phyloP scores from a whole-genome alignment of 352 stramenopile species.

The Thalassiosira livingstoniorum region DNA sequence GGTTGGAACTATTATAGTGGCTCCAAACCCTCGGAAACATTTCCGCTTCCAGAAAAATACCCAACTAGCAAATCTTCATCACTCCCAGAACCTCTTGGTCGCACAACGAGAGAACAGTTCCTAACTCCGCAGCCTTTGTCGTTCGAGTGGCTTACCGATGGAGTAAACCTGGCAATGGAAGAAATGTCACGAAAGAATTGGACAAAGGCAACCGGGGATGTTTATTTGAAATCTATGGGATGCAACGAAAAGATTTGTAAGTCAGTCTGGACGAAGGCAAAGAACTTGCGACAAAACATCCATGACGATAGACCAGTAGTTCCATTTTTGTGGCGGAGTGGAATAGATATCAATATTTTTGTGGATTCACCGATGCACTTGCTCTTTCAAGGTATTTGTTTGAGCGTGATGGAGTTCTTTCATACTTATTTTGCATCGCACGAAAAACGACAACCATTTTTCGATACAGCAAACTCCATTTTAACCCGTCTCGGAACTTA shows the following conservation, averaged over 20 bases:
- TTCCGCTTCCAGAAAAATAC: not conserved
- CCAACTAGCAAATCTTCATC: not conserved
- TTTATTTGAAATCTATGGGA: slow-evolving; percentile 1
- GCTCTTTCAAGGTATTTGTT: not conserved
- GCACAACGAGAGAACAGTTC: not conserved
- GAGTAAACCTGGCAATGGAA: not conserved
- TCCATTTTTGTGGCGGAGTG: not conserved
- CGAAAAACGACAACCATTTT: not conserved
- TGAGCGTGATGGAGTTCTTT: not conserved
- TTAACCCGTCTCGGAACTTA: not conserved
- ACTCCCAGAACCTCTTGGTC: not conserved
- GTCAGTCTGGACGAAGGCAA: not conserved
- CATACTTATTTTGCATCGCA: not conserved
- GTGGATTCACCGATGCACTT: not conserved
- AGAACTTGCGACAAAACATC: not conserved
- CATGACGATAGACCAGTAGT: not conserved
- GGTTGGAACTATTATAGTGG: not conserved
- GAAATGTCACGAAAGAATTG: not conserved
- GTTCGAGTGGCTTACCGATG: not conserved
- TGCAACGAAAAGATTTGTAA: not conserved
- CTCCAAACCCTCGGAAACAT: not conserved
- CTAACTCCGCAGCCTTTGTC: not conserved
- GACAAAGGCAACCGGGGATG: not conserved
- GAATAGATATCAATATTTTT: not conserved
- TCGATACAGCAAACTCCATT: slow-evolving; percentile 1